A percentile compares a stretch with the other conserved stretches of the same genome.
Conservation (phyloP, 306 rosid genomes). For the Vicia faba region DNA sequence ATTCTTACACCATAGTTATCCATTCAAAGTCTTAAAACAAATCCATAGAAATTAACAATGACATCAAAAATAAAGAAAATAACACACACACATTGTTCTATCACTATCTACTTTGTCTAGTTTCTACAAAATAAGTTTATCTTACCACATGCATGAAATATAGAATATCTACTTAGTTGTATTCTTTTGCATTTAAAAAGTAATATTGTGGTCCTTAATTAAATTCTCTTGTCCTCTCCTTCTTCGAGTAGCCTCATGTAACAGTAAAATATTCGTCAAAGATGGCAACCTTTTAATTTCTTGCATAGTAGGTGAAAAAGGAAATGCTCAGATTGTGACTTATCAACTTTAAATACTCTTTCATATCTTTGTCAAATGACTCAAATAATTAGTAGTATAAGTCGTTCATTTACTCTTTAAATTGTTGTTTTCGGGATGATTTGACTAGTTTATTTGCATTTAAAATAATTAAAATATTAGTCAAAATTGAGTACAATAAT, state of each 20-base stretch:
- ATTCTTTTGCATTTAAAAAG: neutral
- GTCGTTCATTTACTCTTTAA: neutral
- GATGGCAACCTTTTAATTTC: constrained; percentile 17
- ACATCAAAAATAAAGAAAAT: neutral
- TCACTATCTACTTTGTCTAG: constrained; percentile 23
- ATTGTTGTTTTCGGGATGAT: too few relatives aligned
- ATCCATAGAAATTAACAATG: neutral
- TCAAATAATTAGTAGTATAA: neutral
- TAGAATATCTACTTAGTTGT: neutral
- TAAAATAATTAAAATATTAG: too few relatives aligned
- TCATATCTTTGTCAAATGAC: neutral
- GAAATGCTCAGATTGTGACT: neutral
- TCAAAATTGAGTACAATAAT: too few relatives aligned
- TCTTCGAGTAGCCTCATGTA: constrained; percentile 15
- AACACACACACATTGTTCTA: neutral
- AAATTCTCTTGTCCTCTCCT: constrained; percentile 12
- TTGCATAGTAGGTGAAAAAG: neutral
- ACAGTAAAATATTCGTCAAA: constrained; percentile 24
- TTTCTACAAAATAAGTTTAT: constrained; percentile 22
- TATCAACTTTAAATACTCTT: neutral
- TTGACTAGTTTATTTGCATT: too few relatives aligned
- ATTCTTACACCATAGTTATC: neutral
- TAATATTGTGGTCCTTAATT: constrained; percentile 15
- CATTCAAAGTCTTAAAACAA: neutral
- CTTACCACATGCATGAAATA: constrained; percentile 12